These are phyloP conservation scores for Macrophomina pseudophaseolina DNA, from an alignment of 2,329 filamentous ascomycete genomes.

Conservation along the genomic window DNA sequence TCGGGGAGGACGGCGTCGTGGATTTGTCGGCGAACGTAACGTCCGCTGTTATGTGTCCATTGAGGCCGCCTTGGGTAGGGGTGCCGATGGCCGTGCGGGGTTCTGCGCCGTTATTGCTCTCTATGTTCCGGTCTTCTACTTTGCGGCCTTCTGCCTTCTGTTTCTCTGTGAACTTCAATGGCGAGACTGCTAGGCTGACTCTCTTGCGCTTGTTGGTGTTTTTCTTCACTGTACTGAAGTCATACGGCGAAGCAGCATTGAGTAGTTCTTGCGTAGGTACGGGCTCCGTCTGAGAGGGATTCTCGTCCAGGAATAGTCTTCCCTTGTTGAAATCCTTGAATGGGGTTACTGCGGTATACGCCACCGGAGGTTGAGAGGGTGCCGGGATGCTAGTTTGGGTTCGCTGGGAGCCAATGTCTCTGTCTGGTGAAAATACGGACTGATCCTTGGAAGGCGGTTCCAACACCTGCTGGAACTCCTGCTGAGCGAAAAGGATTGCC, in stretches of 20 bases:
- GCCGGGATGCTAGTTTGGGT: slow-evolving; percentile 4
- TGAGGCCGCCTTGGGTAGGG: neutral
- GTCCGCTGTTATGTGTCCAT: neutral
- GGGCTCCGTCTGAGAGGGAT: slow-evolving; percentile 30
- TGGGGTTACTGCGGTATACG: slow-evolving; percentile 26
- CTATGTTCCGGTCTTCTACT: neutral
- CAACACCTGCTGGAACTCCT: slow-evolving; percentile 40
- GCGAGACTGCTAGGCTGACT: slow-evolving; percentile 15
- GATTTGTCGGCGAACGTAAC: neutral
- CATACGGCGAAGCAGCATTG: slow-evolving; percentile 47
- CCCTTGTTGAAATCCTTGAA: slow-evolving; percentile 29
- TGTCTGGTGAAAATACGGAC: neutral
- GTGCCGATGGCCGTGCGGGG: too few species aligned
- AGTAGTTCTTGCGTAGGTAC: slow-evolving; percentile 51
- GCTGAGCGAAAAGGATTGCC: slow-evolving; percentile 41
- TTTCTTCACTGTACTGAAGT: slow-evolving; percentile 50
- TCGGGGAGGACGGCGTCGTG: neutral
- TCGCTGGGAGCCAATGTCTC: neutral
- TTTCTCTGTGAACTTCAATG: neutral
- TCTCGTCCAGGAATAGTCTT: slow-evolving; percentile 31
- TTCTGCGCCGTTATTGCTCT: too few species aligned
- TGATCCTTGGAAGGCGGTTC: slow-evolving; percentile 11
- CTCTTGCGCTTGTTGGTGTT: slow-evolving; percentile 26
- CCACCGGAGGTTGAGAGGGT: neutral
- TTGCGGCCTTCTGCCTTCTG: neutral